These are phyloP conservation scores for Candolleomyces efflorescens DNA, from an alignment of 768 basidiomycete genomes.

Conservation along the genomic window DNA sequence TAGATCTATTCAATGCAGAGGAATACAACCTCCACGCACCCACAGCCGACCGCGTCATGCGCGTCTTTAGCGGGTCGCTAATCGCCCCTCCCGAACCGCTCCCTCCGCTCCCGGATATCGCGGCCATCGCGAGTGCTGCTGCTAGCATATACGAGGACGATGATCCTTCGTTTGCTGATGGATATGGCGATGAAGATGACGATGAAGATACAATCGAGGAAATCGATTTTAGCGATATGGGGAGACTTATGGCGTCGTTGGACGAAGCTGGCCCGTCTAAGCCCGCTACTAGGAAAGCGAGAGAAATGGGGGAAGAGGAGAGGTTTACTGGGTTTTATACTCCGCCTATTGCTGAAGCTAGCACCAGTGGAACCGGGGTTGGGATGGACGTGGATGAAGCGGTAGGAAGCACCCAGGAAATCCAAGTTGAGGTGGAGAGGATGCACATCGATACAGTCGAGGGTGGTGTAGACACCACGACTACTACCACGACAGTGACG, in stretches of 20 bases:
- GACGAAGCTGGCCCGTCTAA: background rate
- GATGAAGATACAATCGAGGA: constrained; percentile 41
- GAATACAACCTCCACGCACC: constrained; percentile 48
- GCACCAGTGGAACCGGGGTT: background rate
- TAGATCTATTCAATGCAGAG: constrained; percentile 22
- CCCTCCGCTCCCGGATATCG: constrained; percentile 9
- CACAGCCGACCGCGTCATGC: constrained; percentile 64
- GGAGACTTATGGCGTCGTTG: constrained; percentile 36
- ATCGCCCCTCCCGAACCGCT: constrained; percentile 17
- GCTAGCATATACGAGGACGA: background rate
- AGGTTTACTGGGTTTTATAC: constrained; percentile 29
- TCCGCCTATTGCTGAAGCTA: background rate
- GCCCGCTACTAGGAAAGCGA: constrained; percentile 19
- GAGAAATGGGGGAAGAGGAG: constrained; percentile 5
- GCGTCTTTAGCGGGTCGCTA: constrained; percentile 49
- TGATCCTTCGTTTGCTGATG: background rate
- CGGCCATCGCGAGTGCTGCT: background rate
- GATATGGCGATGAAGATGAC: constrained; percentile 17
- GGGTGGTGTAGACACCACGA: constrained; percentile 8
- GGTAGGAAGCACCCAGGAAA: background rate
- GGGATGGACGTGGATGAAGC: background rate
- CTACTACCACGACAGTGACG: constrained; percentile 9
- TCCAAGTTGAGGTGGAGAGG: background rate
- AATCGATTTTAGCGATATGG: constrained; percentile 65
- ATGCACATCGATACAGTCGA: background rate